phyloP scores from a whole-genome alignment of 169 alveolate genomes.

The Plasmodium coatneyi region DNA sequence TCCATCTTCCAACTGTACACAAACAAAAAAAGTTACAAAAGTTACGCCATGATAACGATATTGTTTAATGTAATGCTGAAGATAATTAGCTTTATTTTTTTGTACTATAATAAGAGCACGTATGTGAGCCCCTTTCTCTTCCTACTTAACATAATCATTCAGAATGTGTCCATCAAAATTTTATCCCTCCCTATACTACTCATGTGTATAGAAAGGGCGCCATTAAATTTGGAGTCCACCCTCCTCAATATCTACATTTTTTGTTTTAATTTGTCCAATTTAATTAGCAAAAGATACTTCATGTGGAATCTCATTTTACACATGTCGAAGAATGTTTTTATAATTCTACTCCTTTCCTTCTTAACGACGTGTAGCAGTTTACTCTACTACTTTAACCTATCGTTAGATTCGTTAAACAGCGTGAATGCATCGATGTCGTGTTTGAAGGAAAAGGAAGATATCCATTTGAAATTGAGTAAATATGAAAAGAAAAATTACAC shows the following conservation, averaged over 20 bases:
- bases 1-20: slow-evolving; percentile 56
- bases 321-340: slow-evolving; percentile 55
- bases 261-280: slow-evolving; percentile 58
- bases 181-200: slow-evolving; percentile 54
- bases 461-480: slow-evolving; percentile 18
- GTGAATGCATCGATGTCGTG: slow-evolving; percentile 15
- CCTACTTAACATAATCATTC: slow-evolving; percentile 53
- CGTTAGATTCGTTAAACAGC: slow-evolving; percentile 50
- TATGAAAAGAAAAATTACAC: slow-evolving; percentile 5
- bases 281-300: slow-evolving; percentile 69
- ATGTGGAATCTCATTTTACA: slow-evolving; percentile 61
- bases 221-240: slow-evolving; percentile 65
- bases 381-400: slow-evolving; percentile 33
- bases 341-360: slow-evolving; percentile 59
- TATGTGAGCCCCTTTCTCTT: slow-evolving; percentile 60
- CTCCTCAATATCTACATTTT: slow-evolving; percentile 51
- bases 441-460: slow-evolving; percentile 34
- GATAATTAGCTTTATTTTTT: slow-evolving; percentile 23
- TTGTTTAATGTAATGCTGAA: slow-evolving; percentile 29
- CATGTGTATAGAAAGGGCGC: slow-evolving; percentile 59
- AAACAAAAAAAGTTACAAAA: slow-evolving; percentile 25
- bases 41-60: slow-evolving; percentile 50
- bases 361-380: slow-evolving; percentile 59
- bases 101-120: slow-evolving; percentile 47
- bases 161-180: slow-evolving; percentile 53